phyloP scores from a whole-genome alignment of 2,329 filamentous ascomycete genomes.

The Colletotrichum liriopes region DNA sequence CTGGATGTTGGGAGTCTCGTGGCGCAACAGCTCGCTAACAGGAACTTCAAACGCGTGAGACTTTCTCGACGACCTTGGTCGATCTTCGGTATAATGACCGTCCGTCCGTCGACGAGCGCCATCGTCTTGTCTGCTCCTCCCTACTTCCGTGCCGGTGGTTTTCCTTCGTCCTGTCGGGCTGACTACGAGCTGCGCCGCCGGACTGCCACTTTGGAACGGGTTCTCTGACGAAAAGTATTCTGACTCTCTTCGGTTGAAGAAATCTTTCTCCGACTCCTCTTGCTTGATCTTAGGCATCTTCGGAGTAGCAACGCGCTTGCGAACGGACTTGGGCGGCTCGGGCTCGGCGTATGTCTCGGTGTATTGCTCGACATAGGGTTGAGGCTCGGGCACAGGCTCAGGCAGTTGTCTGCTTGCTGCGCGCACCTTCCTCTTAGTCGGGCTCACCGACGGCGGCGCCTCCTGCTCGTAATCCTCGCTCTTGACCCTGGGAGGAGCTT shows the following conservation, averaged over 20 bases:
- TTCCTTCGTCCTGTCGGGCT: constrained; percentile 66
- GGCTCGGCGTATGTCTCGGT: constrained; percentile 70
- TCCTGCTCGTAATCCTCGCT: constrained; percentile 65
- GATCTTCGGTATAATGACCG: constrained; percentile 41
- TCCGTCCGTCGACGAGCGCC: constrained; percentile 62
- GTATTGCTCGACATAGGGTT: constrained; percentile 57
- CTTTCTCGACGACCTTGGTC: constrained; percentile 47
- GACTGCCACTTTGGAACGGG: constrained; percentile 91
- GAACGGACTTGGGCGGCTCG: constrained; percentile 57
- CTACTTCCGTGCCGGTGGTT: constrained; percentile 55
- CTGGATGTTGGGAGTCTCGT: constrained; percentile 51
- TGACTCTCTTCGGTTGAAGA: constrained; percentile 54
- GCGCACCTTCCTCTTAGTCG: constrained; percentile 70
- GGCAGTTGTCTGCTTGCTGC: constrained; percentile 69
- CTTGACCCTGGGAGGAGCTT: constrained; percentile 68
- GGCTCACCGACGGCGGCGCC: constrained; percentile 57
- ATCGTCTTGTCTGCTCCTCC: constrained; percentile 49
- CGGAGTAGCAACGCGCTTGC: constrained; percentile 68
- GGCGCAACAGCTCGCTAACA: constrained; percentile 56
- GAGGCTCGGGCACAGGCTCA: constrained; percentile 49
- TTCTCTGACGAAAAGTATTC: constrained; percentile 86
- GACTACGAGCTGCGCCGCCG: constrained; percentile 70
- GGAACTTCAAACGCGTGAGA: constrained; percentile 74
- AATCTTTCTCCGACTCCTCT: constrained; percentile 68
- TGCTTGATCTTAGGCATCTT: constrained; percentile 59